Evolutionary conservation across 176 grass and related monocot species (phyloP).

Genomic region (Eleusine indica): DNA sequence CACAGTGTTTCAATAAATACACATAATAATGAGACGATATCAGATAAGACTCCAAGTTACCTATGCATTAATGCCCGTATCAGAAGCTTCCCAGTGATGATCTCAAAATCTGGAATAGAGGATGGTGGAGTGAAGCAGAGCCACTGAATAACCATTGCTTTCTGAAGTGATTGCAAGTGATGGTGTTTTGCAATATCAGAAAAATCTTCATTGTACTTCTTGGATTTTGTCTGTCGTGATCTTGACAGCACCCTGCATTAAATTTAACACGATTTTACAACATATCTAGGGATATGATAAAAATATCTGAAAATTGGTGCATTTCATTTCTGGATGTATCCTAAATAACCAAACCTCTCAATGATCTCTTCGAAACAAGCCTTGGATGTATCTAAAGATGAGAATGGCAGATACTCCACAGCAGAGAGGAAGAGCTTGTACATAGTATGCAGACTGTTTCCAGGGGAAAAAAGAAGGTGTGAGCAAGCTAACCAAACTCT

Average conservation of each 20-base stretch:
- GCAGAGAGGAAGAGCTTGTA: conserved; percentile 91
- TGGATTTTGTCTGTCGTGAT: conserved; percentile 76
- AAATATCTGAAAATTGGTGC: conserved; percentile 5
- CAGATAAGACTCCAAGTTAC: conserved; percentile 41
- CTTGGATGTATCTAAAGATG: conserved; percentile 60
- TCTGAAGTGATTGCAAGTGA: conserved; percentile 89
- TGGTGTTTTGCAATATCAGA: conserved; percentile 76
- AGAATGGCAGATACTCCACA: conserved; percentile 92
- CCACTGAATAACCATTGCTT: conserved; percentile 97
- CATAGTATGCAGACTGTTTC: conserved; percentile 76
- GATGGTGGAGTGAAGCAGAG: conserved; percentile 93
- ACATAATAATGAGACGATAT: neutral
- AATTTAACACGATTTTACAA: conserved; percentile 18
- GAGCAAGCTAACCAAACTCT: neutral
- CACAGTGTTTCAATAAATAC: neutral
- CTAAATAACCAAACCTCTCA: conserved; percentile 69
- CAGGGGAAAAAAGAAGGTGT: conserved; percentile 19
- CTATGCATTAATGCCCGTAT: conserved; percentile 87
- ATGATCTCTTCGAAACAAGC: conserved; percentile 95
- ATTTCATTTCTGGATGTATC: conserved; percentile 23
- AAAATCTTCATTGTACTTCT: conserved; percentile 53
- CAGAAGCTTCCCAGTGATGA: conserved; percentile 84
- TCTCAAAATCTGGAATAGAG: conserved; percentile 66
- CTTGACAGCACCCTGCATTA: conserved; percentile 77
- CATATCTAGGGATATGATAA: neutral